These are phyloP conservation scores for slime mould (Dictyostelium discoideum) DNA, from an alignment of 78 protist genomes.

Conservation along the genomic window DNA sequence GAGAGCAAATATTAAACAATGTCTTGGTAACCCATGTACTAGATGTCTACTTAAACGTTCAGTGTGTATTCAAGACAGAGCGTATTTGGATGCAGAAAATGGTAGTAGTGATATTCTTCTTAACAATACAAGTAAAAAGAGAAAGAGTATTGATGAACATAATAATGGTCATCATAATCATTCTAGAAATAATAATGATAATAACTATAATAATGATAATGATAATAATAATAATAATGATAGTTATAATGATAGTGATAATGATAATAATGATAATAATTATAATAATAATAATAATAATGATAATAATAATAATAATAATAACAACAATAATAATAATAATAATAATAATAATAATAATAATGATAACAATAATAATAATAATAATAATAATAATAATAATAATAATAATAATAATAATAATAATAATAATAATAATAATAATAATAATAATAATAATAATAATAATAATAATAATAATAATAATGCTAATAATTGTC, in stretches of 20 bases:
- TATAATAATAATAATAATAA: neutral
- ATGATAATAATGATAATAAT: neutral
- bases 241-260: neutral
- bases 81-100: too few relatives aligned
- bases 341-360: neutral
- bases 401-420: neutral
- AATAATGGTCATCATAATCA: neutral
- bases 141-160: neutral
- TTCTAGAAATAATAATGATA: neutral
- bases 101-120: too few relatives aligned
- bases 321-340: neutral
- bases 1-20: neutral
- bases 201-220: constrained; percentile 1
- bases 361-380: neutral
- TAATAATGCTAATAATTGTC: neutral
- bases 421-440: constrained; percentile 11
- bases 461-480: neutral
- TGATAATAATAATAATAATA: neutral
- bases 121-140: neutral
- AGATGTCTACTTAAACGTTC: neutral
- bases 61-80: neutral
- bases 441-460: neutral
- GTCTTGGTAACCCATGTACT: neutral
- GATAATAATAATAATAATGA: neutral
- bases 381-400: neutral